A percentile compares a stretch with the other conserved stretches of the same genome.
Evolutionary conservation across 208 protist species (phyloP).

Genomic region (Crithidia acanthocephali): DNA sequence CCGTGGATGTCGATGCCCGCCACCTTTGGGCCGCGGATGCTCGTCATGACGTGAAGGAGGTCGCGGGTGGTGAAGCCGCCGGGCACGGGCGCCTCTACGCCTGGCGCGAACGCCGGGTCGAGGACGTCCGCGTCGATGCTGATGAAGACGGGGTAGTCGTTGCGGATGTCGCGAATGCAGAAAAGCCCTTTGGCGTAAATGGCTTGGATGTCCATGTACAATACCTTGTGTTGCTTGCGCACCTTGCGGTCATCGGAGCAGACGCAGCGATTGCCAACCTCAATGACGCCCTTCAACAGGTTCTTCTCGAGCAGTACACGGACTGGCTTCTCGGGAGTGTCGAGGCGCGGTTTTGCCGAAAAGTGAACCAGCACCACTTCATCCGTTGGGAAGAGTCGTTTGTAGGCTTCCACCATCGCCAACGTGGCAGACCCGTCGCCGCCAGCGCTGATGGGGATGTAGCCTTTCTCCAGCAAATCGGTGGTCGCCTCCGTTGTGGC

Average conservation of each 20-base stretch:
- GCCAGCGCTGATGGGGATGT: conserved; percentile 75
- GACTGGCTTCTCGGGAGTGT: conserved; percentile 42
- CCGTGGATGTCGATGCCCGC: conserved; percentile 84
- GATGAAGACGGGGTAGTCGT: conserved; percentile 87
- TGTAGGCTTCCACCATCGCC: conserved; percentile 83
- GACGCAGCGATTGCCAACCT: conserved; percentile 78
- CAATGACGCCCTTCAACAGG: conserved; percentile 78
- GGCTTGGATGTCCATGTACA: conserved; percentile 91
- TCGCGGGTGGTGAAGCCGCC: conserved; percentile 82
- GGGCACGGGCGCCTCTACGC: conserved; percentile 49
- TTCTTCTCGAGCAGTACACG: conserved; percentile 75
- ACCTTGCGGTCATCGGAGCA: conserved; percentile 65
- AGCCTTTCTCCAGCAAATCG: conserved; percentile 82
- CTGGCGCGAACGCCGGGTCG: conserved; percentile 81
- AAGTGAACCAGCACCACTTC: conserved; percentile 86
- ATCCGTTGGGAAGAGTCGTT: conserved; percentile 69
- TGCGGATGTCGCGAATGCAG: conserved; percentile 86
- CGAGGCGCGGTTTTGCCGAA: conserved; percentile 53
- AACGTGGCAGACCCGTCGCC: conserved; percentile 76
- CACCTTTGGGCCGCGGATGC: conserved; percentile 78
- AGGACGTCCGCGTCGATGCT: conserved; percentile 79
- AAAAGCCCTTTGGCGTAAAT: conserved; percentile 86
- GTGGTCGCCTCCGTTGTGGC: conserved; percentile 56
- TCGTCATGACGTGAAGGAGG: conserved; percentile 78
- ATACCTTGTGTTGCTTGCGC: conserved; percentile 78